phyloP scores from a whole-genome alignment of 2,329 filamentous ascomycete genomes.

The Colletotrichum godetiae region DNA sequence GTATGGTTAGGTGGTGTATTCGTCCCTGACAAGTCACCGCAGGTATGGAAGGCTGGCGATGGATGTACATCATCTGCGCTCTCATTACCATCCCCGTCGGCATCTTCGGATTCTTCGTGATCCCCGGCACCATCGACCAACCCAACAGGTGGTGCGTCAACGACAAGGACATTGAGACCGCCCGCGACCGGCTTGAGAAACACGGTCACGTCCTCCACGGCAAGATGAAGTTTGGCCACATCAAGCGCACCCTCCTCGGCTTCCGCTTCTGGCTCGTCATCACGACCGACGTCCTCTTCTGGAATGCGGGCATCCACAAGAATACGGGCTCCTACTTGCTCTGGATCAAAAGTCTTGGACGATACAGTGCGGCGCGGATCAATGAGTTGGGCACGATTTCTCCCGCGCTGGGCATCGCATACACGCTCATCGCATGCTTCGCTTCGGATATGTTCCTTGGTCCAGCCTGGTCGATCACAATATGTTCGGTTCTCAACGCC shows the following conservation, averaged over 20 bases:
- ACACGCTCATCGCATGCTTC: slow-evolving; percentile 5
- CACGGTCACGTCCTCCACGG: slow-evolving; percentile 54
- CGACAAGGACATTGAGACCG: slow-evolving; percentile 40
- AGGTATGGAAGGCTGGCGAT: slow-evolving; percentile 60
- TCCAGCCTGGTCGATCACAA: slow-evolving; percentile 46
- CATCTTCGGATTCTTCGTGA: slow-evolving; percentile 60
- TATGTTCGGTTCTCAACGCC: slow-evolving; percentile 7
- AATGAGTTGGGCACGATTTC: slow-evolving; percentile 52
- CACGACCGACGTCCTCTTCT: slow-evolving; percentile 53
- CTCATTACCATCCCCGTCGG: slow-evolving; percentile 67
- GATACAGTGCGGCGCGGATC: slow-evolving; percentile 60
- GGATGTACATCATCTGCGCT: slow-evolving; percentile 67
- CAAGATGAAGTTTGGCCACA: slow-evolving; percentile 45
- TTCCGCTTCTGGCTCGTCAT: slow-evolving; percentile 52
- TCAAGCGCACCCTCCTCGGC: slow-evolving; percentile 50
- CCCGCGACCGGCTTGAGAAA: slow-evolving; percentile 45
- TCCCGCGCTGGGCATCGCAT: slow-evolving; percentile 1
- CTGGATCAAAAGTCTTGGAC: slow-evolving; percentile 53
- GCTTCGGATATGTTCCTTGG: slow-evolving; percentile 17
- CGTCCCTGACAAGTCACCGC: too few species aligned
- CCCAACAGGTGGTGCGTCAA: slow-evolving; percentile 57
- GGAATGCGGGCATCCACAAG: slow-evolving; percentile 57
- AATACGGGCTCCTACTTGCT: slow-evolving; percentile 49
- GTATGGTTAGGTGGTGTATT: background rate
- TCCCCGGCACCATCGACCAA: slow-evolving; percentile 61